Evolutionary conservation across 2,329 filamentous ascomycete genomes (phyloP).

Genomic region (Nemania sp.): DNA sequence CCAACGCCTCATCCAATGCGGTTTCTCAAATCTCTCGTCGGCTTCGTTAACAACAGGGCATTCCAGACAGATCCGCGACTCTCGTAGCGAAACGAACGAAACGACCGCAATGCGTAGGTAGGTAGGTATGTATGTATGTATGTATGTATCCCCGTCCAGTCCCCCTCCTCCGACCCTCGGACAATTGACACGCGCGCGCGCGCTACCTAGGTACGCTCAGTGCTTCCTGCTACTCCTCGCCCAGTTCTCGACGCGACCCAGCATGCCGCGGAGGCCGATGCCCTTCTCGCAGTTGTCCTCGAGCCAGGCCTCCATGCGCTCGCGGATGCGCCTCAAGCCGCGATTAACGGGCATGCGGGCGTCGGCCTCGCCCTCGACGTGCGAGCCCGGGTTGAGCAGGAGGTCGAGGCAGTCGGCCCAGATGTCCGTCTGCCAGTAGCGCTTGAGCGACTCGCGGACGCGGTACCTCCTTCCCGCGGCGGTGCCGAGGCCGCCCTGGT

Average conservation of each 20-base stretch:
- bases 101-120: too few species aligned
- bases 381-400: slow-evolving; percentile 77
- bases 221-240: slow-evolving; percentile 31
- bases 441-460: slow-evolving; percentile 81
- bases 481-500: slow-evolving; percentile 60
- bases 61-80: too few species aligned
- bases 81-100: too few species aligned
- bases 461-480: slow-evolving; percentile 70
- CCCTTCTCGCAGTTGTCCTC: slow-evolving; percentile 82
- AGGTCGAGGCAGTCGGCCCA: slow-evolving; percentile 85
- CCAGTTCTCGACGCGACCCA: slow-evolving; percentile 64
- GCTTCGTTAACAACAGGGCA: slow-evolving; percentile 2
- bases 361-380: slow-evolving; percentile 64
- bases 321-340: slow-evolving; percentile 69
- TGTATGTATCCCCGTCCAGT: too few species aligned
- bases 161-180: not conserved
- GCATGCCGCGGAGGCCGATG: slow-evolving; percentile 69
- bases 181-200: too few species aligned
- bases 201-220: not conserved
- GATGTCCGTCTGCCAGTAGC: slow-evolving; percentile 95
- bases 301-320: slow-evolving; percentile 84
- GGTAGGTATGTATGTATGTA: too few species aligned
- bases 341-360: slow-evolving; percentile 72
- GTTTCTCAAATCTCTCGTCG: slow-evolving; percentile 12
- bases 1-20: slow-evolving; percentile 22